These are phyloP conservation scores for Catenaria anguillulae DNA, from an alignment of 371 early-diverging fungal genomes.

Conservation along the genomic window DNA sequence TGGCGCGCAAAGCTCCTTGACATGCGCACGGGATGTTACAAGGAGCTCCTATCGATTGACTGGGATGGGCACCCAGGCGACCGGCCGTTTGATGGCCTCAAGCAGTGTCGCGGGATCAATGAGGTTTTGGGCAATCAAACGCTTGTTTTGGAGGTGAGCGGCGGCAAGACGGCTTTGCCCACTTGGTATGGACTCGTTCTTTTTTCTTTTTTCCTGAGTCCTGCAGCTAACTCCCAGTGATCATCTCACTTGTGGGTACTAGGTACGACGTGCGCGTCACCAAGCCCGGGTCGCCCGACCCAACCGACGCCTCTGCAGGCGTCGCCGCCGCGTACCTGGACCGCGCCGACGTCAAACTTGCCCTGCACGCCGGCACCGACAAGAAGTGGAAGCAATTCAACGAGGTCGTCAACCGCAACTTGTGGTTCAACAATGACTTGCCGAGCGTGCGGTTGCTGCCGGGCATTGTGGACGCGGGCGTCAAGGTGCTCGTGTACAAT, in stretches of 20 bases:
- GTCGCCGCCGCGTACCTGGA: neutral
- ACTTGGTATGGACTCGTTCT: too few species aligned
- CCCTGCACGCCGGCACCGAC: neutral
- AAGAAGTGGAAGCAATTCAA: neutral
- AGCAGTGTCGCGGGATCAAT: too few species aligned
- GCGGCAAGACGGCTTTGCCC: too few species aligned
- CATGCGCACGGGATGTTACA: neutral
- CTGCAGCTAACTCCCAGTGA: neutral
- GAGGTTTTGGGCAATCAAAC: too few species aligned
- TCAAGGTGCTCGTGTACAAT: slow-evolving; percentile 18
- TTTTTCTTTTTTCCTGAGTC: neutral
- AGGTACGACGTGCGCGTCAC: slow-evolving; percentile 3
- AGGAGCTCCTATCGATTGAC: neutral
- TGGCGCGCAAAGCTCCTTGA: neutral
- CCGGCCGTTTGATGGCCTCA: neutral
- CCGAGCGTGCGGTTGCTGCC: slow-evolving; percentile 11
- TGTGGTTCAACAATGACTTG: neutral
- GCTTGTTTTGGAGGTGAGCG: too few species aligned
- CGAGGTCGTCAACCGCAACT: neutral
- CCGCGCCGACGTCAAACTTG: neutral
- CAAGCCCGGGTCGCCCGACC: neutral
- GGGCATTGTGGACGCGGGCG: slow-evolving; percentile 41
- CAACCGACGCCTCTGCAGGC: neutral
- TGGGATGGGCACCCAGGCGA: neutral
- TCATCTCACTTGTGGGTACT: neutral